A percentile compares a stretch with the other conserved stretches of the same genome.
phyloP scores from a whole-genome alignment of 257 asterid species.

The Henckelia pumila region DNA sequence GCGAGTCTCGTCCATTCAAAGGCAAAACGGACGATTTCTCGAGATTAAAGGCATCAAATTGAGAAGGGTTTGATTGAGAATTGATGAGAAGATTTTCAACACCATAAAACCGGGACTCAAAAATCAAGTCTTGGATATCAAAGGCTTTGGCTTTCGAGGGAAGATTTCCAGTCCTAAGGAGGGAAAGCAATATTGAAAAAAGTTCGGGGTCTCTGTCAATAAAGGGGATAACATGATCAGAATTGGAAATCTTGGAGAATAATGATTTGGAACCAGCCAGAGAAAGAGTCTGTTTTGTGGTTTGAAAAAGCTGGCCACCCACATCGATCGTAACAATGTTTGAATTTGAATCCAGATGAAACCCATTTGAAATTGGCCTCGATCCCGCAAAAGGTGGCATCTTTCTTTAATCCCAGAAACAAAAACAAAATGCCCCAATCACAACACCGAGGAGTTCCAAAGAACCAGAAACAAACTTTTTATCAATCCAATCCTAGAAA shows the following conservation, averaged over 20 bases:
- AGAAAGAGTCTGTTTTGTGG: conserved; percentile 77
- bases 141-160: conserved; percentile 78
- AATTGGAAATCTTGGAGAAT: conserved; percentile 48
- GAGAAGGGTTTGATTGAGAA: conserved; percentile 72
- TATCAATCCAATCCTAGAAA: conserved; percentile 6
- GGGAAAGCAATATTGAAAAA: conserved; percentile 76
- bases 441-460: background rate
- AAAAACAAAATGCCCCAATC: conserved; percentile 12
- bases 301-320: conserved; percentile 91
- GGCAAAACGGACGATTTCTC: conserved; percentile 62
- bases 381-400: conserved; percentile 73
- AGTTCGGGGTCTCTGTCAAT: conserved; percentile 88
- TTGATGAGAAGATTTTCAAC: conserved; percentile 56
- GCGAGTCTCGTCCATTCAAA: conserved; percentile 76
- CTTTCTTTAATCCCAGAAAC: conserved; percentile 18
- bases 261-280: conserved; percentile 71
- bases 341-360: conserved; percentile 38
- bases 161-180: conserved; percentile 81
- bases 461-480: background rate
- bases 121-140: conserved; percentile 75
- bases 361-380: conserved; percentile 29
- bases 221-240: conserved; percentile 43
- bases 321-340: conserved; percentile 75
- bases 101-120: conserved; percentile 78
- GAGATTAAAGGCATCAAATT: conserved; percentile 80